These are phyloP conservation scores for Mrakia frigida DNA, from an alignment of 768 basidiomycete genomes.

Conservation along the genomic window DNA sequence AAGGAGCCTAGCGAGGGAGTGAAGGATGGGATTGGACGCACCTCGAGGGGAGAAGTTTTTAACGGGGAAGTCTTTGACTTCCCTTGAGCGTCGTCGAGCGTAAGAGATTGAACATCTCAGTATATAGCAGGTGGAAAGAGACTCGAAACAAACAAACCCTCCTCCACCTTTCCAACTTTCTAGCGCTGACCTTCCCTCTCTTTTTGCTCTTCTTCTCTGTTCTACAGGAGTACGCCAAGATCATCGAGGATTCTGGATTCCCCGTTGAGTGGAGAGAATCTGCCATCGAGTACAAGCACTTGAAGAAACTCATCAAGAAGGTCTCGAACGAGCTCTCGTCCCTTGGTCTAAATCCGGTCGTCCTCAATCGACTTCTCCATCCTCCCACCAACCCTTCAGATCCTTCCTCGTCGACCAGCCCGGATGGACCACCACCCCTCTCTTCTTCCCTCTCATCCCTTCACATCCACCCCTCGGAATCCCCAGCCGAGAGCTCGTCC, in stretches of 20 bases:
- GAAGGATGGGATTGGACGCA: not conserved
- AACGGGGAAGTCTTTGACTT: too few relatives aligned
- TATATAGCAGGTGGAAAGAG: too few relatives aligned
- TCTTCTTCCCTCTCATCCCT: not conserved
- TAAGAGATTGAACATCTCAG: too few relatives aligned
- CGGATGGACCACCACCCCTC: not conserved
- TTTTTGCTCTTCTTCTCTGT: not conserved
- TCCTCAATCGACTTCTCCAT: constrained; percentile 47
- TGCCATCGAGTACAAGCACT: constrained; percentile 80
- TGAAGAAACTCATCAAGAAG: constrained; percentile 84
- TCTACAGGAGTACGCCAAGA: constrained; percentile 43
- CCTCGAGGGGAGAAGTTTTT: too few relatives aligned
- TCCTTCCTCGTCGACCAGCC: too few relatives aligned
- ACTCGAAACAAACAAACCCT: not conserved
- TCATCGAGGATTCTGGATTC: constrained; percentile 50
- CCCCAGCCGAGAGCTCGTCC: constrained; percentile 14
- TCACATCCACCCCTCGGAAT: constrained; percentile 22
- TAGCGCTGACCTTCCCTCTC: not conserved
- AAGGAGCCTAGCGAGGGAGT: not conserved
- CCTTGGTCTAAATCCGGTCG: constrained; percentile 55
- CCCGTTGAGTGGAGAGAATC: constrained; percentile 71
- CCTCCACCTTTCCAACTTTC: not conserved
- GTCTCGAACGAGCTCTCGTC: constrained; percentile 70
- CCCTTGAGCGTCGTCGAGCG: too few relatives aligned
- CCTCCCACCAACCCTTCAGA: constrained; percentile 35